Percentiles rank a stretch among this genome's conserved stretches.
These are phyloP conservation scores for Saraca asoca DNA, from an alignment of 331 rosid genomes.

Conservation along the genomic window DNA sequence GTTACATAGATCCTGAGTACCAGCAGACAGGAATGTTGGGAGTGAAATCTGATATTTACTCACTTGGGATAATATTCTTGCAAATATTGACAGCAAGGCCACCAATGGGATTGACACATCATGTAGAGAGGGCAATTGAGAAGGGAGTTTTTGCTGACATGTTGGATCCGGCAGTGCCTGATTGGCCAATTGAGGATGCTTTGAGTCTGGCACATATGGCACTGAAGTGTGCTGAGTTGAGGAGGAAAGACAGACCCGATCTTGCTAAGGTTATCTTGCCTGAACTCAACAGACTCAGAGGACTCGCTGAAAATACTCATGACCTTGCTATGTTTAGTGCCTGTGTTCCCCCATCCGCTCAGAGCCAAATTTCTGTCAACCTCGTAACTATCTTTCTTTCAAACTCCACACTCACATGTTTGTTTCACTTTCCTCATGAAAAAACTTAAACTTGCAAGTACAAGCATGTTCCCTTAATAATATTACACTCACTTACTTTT, in stretches of 20 bases:
- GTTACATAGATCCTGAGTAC: constrained; percentile 95
- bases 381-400: constrained; percentile 49
- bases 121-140: constrained; percentile 63
- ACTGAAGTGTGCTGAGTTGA: constrained; percentile 74
- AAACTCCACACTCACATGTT: neutral
- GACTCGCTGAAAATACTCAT: constrained; percentile 50
- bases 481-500: too few species aligned
- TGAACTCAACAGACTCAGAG: constrained; percentile 62
- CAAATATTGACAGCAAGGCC: constrained; percentile 77
- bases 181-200: constrained; percentile 81
- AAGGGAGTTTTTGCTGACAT: constrained; percentile 59
- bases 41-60: constrained; percentile 83
- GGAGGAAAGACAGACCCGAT: constrained; percentile 87
- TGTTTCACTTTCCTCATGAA: too few species aligned
- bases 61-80: constrained; percentile 81
- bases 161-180: constrained; percentile 71
- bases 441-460: too few species aligned
- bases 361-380: constrained; percentile 55
- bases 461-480: too few species aligned
- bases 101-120: constrained; percentile 93
- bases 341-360: constrained; percentile 6
- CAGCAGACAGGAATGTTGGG: constrained; percentile 98
- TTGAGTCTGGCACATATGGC: constrained; percentile 61
- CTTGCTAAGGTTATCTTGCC: constrained; percentile 69
- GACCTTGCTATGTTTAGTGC: neutral